Conservation (phyloP, 371 early-diverging fungal species). For the Syncephalis fuscata region DNA sequence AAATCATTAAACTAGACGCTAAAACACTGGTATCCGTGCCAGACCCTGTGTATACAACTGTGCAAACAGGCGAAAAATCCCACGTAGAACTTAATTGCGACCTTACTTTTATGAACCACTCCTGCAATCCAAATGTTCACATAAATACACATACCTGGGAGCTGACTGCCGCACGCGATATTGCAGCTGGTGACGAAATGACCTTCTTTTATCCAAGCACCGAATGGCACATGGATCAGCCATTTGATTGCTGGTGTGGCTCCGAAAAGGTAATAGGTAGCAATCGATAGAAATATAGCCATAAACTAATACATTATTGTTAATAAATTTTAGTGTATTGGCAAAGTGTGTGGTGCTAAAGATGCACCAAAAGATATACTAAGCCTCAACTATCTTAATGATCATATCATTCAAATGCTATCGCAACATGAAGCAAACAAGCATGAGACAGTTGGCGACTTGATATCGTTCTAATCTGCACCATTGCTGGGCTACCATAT, state of each 20-base stretch:
- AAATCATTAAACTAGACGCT: too few relatives aligned
- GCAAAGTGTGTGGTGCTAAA: not conserved
- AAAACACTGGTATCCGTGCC: too few relatives aligned
- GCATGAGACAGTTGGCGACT: too few relatives aligned
- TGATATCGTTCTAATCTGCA: too few relatives aligned
- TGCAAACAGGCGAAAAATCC: not conserved
- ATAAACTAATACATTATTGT: not conserved
- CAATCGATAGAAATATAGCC: not conserved
- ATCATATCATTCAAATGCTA: too few relatives aligned
- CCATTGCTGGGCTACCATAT: too few relatives aligned
- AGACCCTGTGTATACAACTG: not conserved
- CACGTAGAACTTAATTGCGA: conserved; percentile 1
- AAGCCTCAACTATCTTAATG: too few relatives aligned
- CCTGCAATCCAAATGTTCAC: conserved; percentile 34
- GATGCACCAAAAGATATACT: too few relatives aligned
- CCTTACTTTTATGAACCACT: conserved; percentile 24
- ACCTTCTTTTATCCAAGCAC: conserved; percentile 72
- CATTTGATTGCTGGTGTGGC: conserved; percentile 74
- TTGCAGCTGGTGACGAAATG: conserved; percentile 43
- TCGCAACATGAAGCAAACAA: too few relatives aligned
- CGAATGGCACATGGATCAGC: conserved; percentile 79
- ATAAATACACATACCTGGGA: conserved; percentile 31
- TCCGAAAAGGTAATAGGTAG: conserved; percentile 18
- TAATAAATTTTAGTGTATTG: not conserved
- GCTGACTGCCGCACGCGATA: conserved; percentile 33